Percentiles rank a stretch among this genome's conserved stretches.
phyloP scores from a whole-genome alignment of 116 monocot species.

The Cymodocea nodosa region DNA sequence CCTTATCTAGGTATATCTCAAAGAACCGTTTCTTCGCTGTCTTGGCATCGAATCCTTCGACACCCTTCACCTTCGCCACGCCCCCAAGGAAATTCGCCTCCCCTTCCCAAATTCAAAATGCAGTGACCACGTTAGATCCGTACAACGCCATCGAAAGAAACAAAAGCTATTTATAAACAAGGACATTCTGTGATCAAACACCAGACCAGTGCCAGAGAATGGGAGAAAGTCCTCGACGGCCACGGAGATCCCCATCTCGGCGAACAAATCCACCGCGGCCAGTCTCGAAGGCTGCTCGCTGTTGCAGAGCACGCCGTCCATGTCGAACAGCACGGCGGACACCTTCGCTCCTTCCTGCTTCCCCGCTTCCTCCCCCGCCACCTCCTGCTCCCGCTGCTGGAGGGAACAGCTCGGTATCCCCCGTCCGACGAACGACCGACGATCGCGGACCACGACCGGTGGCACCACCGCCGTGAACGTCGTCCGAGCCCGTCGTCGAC shows the following conservation, averaged over 20 bases:
- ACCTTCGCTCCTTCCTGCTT: slow-evolving; percentile 33
- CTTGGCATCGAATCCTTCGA: slow-evolving; percentile 50
- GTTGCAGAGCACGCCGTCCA: slow-evolving; percentile 98
- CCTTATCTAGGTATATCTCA: slow-evolving; percentile 92
- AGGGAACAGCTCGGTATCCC: slow-evolving; percentile 4
- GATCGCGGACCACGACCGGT: neutral
- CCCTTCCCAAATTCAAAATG: slow-evolving; percentile 18
- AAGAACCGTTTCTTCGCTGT: slow-evolving; percentile 81
- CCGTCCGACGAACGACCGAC: neutral
- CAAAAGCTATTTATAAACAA: neutral
- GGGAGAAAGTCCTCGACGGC: slow-evolving; percentile 74
- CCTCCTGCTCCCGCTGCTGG: slow-evolving; percentile 17
- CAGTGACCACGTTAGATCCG: neutral
- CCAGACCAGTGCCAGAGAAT: slow-evolving; percentile 89
- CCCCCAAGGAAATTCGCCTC: slow-evolving; percentile 97
- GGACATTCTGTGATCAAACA: neutral
- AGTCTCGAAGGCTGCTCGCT: slow-evolving; percentile 74
- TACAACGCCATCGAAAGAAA: neutral
- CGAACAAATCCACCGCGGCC: slow-evolving; percentile 85
- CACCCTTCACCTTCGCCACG: slow-evolving; percentile 69
- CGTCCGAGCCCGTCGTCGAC: neutral
- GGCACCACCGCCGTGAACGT: neutral
- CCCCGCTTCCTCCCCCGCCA: slow-evolving; percentile 1
- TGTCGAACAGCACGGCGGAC: slow-evolving; percentile 91
- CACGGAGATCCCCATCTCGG: slow-evolving; percentile 82